Conservation (phyloP, 1,284 basidiomycete genomes). For the Ceratobasidium sp. region DNA sequence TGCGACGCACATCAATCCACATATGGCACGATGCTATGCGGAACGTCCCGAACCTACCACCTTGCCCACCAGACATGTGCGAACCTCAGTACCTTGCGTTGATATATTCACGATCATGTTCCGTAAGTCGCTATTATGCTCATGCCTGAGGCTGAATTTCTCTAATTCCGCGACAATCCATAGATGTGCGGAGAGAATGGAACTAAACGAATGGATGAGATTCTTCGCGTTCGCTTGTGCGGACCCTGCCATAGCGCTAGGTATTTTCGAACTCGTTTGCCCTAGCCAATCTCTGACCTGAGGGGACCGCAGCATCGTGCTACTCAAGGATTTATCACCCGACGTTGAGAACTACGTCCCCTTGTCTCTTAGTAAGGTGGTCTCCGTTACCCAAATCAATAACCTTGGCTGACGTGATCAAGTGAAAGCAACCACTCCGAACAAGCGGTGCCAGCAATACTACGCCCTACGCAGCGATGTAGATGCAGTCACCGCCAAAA, state of each 20-base stretch:
- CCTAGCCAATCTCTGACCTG: neutral
- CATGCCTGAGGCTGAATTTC: neutral
- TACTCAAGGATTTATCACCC: neutral
- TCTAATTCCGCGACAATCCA: neutral
- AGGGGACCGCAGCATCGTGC: neutral
- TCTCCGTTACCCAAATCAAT: neutral
- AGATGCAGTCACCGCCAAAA: neutral
- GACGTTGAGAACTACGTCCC: neutral
- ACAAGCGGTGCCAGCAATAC: neutral
- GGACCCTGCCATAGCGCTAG: neutral
- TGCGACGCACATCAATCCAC: slow-evolving; percentile 45
- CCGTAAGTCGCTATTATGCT: slow-evolving; percentile 1
- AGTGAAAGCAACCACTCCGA: slow-evolving; percentile 18
- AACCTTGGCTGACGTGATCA: neutral
- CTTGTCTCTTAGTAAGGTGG: slow-evolving; percentile 5
- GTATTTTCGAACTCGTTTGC: neutral
- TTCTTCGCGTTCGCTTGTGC: slow-evolving; percentile 29
- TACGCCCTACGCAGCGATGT: slow-evolving; percentile 13
- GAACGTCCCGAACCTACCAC: slow-evolving; percentile 46
- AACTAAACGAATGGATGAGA: neutral
- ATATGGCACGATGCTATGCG: slow-evolving; percentile 49
- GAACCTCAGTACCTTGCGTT: slow-evolving; percentile 52
- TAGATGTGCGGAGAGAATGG: neutral
- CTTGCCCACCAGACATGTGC: slow-evolving; percentile 50
- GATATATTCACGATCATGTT: slow-evolving; percentile 49